Conservation (phyloP, 441 rosid genomes). For the Populus tomentosa region DNA sequence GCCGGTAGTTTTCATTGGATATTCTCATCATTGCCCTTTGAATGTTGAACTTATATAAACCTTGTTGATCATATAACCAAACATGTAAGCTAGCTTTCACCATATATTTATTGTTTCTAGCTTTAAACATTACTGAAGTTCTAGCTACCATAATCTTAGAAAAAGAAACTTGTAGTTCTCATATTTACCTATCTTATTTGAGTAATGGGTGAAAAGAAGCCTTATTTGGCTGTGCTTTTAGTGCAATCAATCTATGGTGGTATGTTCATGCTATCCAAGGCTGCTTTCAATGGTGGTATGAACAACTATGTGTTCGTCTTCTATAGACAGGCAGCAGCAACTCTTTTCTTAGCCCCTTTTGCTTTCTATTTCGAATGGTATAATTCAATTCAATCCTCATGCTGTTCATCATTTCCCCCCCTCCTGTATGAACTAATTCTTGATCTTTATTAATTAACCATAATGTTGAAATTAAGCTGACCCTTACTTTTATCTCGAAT, state of each 20-base stretch:
- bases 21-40: constrained; percentile 14
- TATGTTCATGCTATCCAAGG: constrained; percentile 90
- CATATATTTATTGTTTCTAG: neutral
- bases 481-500: neutral
- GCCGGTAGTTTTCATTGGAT: neutral
- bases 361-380: constrained; percentile 71
- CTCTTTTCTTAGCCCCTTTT: constrained; percentile 64
- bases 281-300: constrained; percentile 79
- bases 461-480: neutral
- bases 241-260: constrained; percentile 67
- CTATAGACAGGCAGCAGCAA: constrained; percentile 81
- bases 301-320: constrained; percentile 77
- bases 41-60: constrained; percentile 17
- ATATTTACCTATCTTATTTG: neutral
- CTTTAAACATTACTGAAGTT: neutral
- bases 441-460: neutral
- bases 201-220: constrained; percentile 47
- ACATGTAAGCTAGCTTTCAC: neutral
- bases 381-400: neutral
- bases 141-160: neutral
- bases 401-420: neutral
- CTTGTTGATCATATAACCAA: neutral
- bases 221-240: constrained; percentile 45
- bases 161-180: neutral
- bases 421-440: neutral